phyloP scores from a whole-genome alignment of 1,284 basidiomycete species.

The Rhodotorula mucilaginosa region DNA sequence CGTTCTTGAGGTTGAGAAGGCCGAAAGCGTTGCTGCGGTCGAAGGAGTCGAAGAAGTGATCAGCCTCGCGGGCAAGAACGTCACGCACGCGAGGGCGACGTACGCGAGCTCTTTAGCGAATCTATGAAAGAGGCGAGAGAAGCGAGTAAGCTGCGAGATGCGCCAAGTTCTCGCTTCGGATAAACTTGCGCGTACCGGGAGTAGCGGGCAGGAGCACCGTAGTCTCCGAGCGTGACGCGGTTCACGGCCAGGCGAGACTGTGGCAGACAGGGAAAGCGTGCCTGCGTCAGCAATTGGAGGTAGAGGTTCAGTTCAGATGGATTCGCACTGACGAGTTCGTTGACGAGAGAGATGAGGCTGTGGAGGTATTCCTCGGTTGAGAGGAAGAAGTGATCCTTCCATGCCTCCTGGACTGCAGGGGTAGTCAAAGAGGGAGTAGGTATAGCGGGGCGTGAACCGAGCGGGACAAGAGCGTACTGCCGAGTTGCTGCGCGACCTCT shows the following conservation, averaged over 20 bases:
- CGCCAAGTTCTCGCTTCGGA: too few species aligned
- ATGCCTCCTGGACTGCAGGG: constrained; percentile 63
- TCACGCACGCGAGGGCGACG: constrained; percentile 42
- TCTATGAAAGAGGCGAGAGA: constrained; percentile 46
- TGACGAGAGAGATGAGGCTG: constrained; percentile 71
- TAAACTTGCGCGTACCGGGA: constrained; percentile 12
- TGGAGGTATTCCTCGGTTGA: constrained; percentile 82
- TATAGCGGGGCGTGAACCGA: too few species aligned
- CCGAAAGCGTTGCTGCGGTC: constrained; percentile 58
- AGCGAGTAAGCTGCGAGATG: constrained; percentile 44
- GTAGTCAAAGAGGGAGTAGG: not conserved
- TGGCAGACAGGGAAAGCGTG: too few species aligned
- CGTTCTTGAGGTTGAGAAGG: constrained; percentile 87
- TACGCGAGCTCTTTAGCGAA: constrained; percentile 79
- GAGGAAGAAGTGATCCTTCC: constrained; percentile 65
- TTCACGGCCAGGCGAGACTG: constrained; percentile 79
- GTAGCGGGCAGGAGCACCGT: constrained; percentile 64
- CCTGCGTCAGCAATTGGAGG: not conserved
- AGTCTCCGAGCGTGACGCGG: constrained; percentile 75
- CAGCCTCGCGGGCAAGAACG: not conserved
- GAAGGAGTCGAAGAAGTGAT: not conserved
- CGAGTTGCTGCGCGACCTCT: constrained; percentile 59
- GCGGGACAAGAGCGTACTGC: constrained; percentile 57
- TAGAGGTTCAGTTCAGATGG: not conserved
- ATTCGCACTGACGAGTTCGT: constrained; percentile 65